These are phyloP conservation scores for Heimioporus punctisporus DNA, from an alignment of 1,284 basidiomycete genomes.

Conservation along the genomic window DNA sequence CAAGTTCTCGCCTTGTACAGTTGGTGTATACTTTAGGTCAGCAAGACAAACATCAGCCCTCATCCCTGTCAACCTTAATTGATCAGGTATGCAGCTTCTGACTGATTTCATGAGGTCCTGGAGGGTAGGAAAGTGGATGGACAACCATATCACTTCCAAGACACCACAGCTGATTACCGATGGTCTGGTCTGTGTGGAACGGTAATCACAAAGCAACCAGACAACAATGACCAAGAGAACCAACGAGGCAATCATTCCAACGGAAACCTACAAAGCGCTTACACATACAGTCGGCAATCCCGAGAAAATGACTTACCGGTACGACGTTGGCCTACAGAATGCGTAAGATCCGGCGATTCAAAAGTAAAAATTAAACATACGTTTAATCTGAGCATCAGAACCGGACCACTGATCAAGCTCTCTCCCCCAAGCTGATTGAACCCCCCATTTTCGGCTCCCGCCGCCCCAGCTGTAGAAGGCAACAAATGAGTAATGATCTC, in stretches of 20 bases:
- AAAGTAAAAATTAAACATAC: background rate
- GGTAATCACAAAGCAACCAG: background rate
- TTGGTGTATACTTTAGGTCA: background rate
- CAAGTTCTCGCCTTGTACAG: no score
- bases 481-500: background rate
- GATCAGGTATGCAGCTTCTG: background rate
- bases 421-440: background rate
- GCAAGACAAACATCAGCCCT: slow-evolving; percentile 4
- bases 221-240: slow-evolving; percentile 1
- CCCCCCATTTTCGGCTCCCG: slow-evolving; percentile 5
- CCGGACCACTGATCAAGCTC: background rate
- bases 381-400: slow-evolving; percentile 13
- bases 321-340: background rate
- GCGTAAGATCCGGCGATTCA: background rate
- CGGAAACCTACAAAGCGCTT: background rate
- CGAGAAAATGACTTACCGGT: background rate
- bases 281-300: background rate
- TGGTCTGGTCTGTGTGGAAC: background rate
- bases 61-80: slow-evolving; percentile 2
- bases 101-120: slow-evolving; percentile 1
- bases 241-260: slow-evolving; percentile 8
- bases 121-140: background rate
- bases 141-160: slow-evolving; percentile 1
- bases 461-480: background rate
- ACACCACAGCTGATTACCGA: background rate